Conservation (phyloP, 441 rosid species). For the Sinapis alba region DNA sequence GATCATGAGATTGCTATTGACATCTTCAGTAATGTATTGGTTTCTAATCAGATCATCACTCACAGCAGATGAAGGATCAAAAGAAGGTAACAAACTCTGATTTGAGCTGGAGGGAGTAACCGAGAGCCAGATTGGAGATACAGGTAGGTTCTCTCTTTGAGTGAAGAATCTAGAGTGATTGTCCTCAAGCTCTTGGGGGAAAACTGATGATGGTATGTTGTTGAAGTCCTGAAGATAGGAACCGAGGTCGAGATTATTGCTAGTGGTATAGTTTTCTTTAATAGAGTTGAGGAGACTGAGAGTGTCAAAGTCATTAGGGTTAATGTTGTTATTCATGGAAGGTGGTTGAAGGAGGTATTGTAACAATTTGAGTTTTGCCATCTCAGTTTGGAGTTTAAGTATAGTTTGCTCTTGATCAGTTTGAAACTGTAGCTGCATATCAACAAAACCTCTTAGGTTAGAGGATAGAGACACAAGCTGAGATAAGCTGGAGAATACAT, state of each 20-base stretch:
- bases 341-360: conserved; percentile 69
- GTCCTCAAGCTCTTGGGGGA: conserved; percentile 30
- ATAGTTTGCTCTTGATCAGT: conserved; percentile 48
- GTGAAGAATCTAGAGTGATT: conserved; percentile 32
- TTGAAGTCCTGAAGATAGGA: conserved; percentile 52
- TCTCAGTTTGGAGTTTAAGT: conserved; percentile 54
- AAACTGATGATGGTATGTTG: conserved; percentile 49
- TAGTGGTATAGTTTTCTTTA: conserved; percentile 33
- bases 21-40: conserved; percentile 37
- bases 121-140: conserved; percentile 53
- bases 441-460: conserved; percentile 56
- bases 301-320: conserved; percentile 49
- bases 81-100: conserved; percentile 44
- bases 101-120: conserved; percentile 42
- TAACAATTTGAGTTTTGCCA: conserved; percentile 56
- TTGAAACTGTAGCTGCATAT: conserved; percentile 43
- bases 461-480: conserved; percentile 60
- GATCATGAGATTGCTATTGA: conserved; percentile 33
- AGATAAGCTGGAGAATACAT: conserved; percentile 24
- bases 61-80: conserved; percentile 26
- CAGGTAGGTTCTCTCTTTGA: conserved; percentile 41
- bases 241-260: conserved; percentile 25
- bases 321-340: conserved; percentile 29
- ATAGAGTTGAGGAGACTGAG: conserved; percentile 44
- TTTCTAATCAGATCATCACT: conserved; percentile 10